phyloP scores from a whole-genome alignment of 2,329 filamentous ascomycete genomes.

The Pseudohalonectria lignicola region DNA sequence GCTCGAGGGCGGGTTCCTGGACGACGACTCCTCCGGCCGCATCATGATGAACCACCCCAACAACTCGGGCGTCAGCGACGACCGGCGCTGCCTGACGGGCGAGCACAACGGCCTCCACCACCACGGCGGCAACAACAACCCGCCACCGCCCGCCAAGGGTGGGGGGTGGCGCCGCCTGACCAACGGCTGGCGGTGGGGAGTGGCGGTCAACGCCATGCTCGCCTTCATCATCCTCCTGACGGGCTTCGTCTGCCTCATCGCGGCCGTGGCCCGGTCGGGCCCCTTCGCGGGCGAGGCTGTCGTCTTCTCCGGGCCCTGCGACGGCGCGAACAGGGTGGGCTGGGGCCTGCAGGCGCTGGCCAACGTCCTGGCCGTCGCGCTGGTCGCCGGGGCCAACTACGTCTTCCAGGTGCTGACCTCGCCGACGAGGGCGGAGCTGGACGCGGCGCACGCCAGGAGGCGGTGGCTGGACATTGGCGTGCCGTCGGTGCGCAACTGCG shows the following conservation, averaged over 20 bases:
- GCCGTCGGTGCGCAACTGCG: constrained; percentile 38
- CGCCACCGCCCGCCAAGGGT: too few species aligned
- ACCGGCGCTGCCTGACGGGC: not conserved
- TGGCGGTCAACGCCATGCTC: constrained; percentile 30
- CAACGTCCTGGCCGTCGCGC: constrained; percentile 28
- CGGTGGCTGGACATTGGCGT: constrained; percentile 43
- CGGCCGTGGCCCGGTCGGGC: constrained; percentile 15
- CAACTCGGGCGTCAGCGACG: not conserved
- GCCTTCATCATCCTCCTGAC: constrained; percentile 25
- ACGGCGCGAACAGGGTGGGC: constrained; percentile 21
- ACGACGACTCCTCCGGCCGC: constrained; percentile 6
- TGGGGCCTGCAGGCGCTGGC: constrained; percentile 31
- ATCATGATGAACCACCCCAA: constrained; percentile 1
- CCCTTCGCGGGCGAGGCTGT: constrained; percentile 22
- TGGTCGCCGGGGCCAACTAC: constrained; percentile 40
- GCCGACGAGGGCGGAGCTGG: constrained; percentile 37
- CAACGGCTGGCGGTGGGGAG: constrained; percentile 35
- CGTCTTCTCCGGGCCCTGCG: constrained; percentile 27
- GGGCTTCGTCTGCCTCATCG: constrained; percentile 23
- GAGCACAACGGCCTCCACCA: constrained; percentile 5
- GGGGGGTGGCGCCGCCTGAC: constrained; percentile 10
- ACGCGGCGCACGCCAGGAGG: constrained; percentile 30
- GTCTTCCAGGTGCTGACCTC: constrained; percentile 42
- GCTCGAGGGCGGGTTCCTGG: constrained; percentile 13
- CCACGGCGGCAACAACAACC: constrained; percentile 10